A percentile compares a stretch with the other conserved stretches of the same genome.
Conservation (phyloP, 2,329 filamentous ascomycete genomes). For the Cytospora schulzeri region DNA sequence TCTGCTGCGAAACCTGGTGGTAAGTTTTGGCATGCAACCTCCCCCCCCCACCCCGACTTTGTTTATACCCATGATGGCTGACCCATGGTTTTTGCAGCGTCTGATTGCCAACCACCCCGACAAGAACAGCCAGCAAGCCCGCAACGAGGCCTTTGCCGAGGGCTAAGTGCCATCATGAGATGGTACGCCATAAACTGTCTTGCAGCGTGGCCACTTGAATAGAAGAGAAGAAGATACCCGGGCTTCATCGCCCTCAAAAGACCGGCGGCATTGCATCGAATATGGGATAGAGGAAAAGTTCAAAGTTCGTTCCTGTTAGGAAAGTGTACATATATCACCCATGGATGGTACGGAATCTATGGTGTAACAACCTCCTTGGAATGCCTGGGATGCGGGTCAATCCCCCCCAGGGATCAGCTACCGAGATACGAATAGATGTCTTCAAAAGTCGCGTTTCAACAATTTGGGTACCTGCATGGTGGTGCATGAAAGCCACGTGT, state of each 20-base stretch:
- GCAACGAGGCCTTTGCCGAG: slow-evolving; percentile 46
- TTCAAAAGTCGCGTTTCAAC: background rate
- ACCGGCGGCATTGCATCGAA: slow-evolving; percentile 16
- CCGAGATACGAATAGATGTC: background rate
- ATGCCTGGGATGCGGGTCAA: background rate
- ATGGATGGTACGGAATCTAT: background rate
- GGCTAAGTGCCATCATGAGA: slow-evolving; percentile 33
- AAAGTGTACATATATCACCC: background rate
- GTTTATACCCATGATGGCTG: background rate
- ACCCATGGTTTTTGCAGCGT: slow-evolving; percentile 40
- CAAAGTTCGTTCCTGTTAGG: background rate
- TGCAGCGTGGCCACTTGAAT: slow-evolving; percentile 5
- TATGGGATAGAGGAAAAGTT: background rate
- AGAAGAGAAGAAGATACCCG: slow-evolving; percentile 26
- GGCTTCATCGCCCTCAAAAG: slow-evolving; percentile 5
- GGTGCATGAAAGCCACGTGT: background rate
- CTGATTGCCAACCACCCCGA: slow-evolving; percentile 52
- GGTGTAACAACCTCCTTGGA: background rate
- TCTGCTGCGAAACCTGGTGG: slow-evolving; percentile 83
- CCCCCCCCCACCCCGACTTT: slow-evolving; percentile 31
- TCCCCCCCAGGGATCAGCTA: background rate
- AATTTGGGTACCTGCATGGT: background rate
- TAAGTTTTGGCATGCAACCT: slow-evolving; percentile 52
- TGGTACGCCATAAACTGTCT: background rate
- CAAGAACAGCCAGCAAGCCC: slow-evolving; percentile 42